Base-by-base conservation (phyloP, 2,329 filamentous ascomycete genomes). In the Knufia fluminis region DNA sequence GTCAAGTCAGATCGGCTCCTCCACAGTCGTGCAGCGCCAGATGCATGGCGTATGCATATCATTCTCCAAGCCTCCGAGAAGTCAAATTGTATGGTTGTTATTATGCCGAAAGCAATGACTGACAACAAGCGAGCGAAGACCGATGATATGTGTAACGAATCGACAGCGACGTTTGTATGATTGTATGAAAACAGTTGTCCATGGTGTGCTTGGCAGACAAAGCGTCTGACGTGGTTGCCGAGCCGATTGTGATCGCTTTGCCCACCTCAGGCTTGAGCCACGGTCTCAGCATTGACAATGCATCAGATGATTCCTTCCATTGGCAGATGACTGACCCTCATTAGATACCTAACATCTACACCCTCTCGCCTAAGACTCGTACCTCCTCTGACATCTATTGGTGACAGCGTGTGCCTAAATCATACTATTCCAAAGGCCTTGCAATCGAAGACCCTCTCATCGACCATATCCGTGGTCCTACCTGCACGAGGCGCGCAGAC, bases 291-390 rank as follows among this genome's bases (percentile, higher is more conserved):
- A 43, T 12, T 26, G 22, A 43, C n/a, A 43, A 24, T 46, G 32
- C 31, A 46, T 46, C 43, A 46, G 31, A 35, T 46, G 43, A 46
- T 46, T 6, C 31, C 16, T 26, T 14, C 14, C 43, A 3, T 36
- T 16, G 16, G 17, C 43, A 16, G 36, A 46, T 36, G 32, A 46
- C 17, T 36, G n/a, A n/a, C 28, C 23, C 19, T 19, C 19, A n/a
- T 16, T 17, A 16, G 28, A 43, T 12, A 43, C 40, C 16, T n/a
- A 43, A 36, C 22, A 3, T 19, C 8, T 7, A 23, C 40, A 43
- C 22, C n/a, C 20, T 35, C 32, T 38, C 20, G 12, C 17, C 43
- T 20, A 38, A 36, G 43, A 36, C 32, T 24, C 17, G 20, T 19
- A 20, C 20, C 28, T 38, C 31, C 28, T 24, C 24, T 46, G 19